Base-by-base conservation (phyloP, 805 yeast species). In the Wickerhamiella sergipiensis region DNA sequence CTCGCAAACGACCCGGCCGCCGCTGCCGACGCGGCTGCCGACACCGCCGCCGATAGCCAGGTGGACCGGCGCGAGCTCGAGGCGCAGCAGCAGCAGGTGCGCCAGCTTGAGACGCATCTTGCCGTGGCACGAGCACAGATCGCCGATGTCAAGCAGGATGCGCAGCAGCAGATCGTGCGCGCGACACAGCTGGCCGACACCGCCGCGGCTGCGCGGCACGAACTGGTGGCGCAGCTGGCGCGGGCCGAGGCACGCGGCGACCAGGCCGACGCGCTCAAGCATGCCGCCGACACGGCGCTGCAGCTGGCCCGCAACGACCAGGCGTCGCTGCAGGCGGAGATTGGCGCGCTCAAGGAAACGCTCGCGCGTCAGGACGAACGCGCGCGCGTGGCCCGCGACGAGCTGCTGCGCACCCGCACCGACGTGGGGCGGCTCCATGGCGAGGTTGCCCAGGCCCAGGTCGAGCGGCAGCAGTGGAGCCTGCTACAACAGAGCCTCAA, bases 211-310 rank as follows among this genome's bases (percentile, higher is more conserved):
- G 72, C 72, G 50, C 73, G 75, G 43, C 72, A 77, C 5, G 74
- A 75, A 3, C 54, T 80, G 17, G 65, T 75, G 3, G 60, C 81
- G 22, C 67, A 75, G 49, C 61, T 78, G 13, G 74, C 86, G 15
- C 73, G 73, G 43, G 75, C 79, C 47, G 72, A 72, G 52, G 79
- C 86, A 13, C 67, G 81, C 1, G 67, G 67, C 17, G 74, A 75
- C 31, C 64, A 86, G 45, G 67, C 76, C 0, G 74, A 74, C 22
- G 83, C 81, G 55, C 74, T 81, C 52, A 60, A 70, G 23, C 69
- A 69, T 43, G 63, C 75, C 2, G 52, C 72, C 21, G 66, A 71
- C 42, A 70, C 71, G 17, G 65, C 71, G 42, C 57, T 73, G 36
- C 65, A 69, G n/a, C 60, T 66, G 50, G 53, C 73, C 2, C 72